Conservation (phyloP, 2,329 filamentous ascomycete species). For the Pseudocercospora macadamiae region DNA sequence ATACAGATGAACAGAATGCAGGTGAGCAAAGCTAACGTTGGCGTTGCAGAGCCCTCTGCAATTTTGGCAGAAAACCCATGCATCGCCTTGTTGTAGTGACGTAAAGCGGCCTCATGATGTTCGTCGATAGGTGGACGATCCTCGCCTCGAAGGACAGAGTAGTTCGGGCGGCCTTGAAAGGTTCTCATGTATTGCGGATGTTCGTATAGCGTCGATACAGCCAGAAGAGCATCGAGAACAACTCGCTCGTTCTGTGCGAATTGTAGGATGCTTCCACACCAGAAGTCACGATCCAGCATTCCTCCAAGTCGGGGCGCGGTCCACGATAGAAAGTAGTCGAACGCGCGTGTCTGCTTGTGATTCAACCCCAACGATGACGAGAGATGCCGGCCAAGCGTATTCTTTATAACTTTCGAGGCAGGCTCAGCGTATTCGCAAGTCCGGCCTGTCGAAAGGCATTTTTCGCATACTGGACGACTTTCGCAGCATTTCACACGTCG, state of each 20-base stretch:
- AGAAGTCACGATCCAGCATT: conserved; percentile 29
- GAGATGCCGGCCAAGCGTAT: conserved; percentile 6
- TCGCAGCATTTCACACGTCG: conserved; percentile 62
- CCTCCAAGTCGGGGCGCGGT: conserved; percentile 28
- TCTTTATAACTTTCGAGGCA: background rate
- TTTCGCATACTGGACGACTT: conserved; percentile 54
- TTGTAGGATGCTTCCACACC: conserved; percentile 32
- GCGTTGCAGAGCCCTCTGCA: conserved; percentile 15
- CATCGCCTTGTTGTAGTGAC: conserved; percentile 34
- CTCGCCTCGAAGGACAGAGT: conserved; percentile 8
- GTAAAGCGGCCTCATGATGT: conserved; percentile 23
- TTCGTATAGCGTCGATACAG: conserved; percentile 29
- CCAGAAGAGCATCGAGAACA: conserved; percentile 25
- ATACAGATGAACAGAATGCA: conserved; percentile 35
- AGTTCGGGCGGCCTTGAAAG: conserved; percentile 9
- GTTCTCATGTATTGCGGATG: conserved; percentile 27
- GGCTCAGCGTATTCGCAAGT: conserved; percentile 50
- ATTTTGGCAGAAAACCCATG: conserved; percentile 17
- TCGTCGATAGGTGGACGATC: conserved; percentile 14
- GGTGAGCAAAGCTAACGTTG: conserved; percentile 28
- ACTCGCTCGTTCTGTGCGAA: conserved; percentile 30
- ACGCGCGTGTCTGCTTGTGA: conserved; percentile 18
- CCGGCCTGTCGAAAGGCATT: conserved; percentile 57
- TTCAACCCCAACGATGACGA: conserved; percentile 12
- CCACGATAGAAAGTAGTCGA: conserved; percentile 29